Evolutionary conservation across 2,329 filamentous ascomycete species (phyloP).

Genomic region (Hypoxylon sp.): DNA sequence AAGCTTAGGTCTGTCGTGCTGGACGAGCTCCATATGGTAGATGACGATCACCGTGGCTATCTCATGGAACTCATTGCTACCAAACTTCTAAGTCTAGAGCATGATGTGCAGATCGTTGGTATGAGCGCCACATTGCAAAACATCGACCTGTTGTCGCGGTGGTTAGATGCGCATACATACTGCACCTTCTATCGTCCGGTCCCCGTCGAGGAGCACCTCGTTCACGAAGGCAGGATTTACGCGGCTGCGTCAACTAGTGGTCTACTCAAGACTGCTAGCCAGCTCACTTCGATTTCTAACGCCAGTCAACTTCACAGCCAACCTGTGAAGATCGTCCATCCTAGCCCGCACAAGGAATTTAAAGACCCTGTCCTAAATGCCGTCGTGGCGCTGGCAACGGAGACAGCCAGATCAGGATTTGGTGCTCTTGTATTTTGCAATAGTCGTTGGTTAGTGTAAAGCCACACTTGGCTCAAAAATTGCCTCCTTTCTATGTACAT

Average conservation of each 20-base stretch:
- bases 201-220: conserved; percentile 78
- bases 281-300: conserved; percentile 51
- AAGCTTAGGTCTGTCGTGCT: conserved; percentile 72
- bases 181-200: conserved; percentile 76
- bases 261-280: conserved; percentile 64
- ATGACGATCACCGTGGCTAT: conserved; percentile 78
- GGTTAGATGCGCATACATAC: conserved; percentile 76
- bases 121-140: conserved; percentile 86
- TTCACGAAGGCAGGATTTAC: conserved; percentile 74
- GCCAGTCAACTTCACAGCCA: conserved; percentile 48
- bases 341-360: conserved; percentile 68
- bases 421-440: conserved; percentile 78
- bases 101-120: conserved; percentile 74
- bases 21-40: conserved; percentile 84
- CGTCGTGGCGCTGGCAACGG: conserved; percentile 72
- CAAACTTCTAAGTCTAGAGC: conserved; percentile 73
- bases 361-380: conserved; percentile 72
- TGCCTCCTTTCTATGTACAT: not conserved
- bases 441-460: conserved; percentile 57
- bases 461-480: not conserved
- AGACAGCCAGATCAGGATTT: conserved; percentile 73
- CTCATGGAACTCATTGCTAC: conserved; percentile 77
- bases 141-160: conserved; percentile 71
- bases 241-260: conserved; percentile 65
- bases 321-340: conserved; percentile 58